Evolutionary conservation across 768 basidiomycete genomes (phyloP), one percentile per base, ranked within the genome.

Genomic region (Serendipita indica): DNA sequence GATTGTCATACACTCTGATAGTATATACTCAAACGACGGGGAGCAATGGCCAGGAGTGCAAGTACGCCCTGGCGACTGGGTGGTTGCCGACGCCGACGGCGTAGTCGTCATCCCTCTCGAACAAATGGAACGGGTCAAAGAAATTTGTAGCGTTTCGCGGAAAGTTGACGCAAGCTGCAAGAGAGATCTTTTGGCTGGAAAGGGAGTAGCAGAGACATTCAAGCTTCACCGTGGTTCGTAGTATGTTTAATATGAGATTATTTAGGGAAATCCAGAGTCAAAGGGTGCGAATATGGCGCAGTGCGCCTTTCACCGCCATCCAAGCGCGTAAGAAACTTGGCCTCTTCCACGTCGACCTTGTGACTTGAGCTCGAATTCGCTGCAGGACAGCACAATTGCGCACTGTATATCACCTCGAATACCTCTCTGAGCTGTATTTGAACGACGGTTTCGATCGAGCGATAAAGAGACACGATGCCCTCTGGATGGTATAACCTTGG

Each of bases 51-150:
- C 80, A 2, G 62, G 78, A 0, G 75, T 82, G 10, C 74, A 65
- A 2, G 75, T 94, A 3, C 66, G 78, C 16, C 84, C 91, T 1
- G 86, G 83, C 1, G 91, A 93, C 68, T 79, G 83, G 76, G 77
- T 94, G 49, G 68, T 92, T n/a, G 89, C 82, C 25, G 92, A 96
- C 68, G 77, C 81, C 59, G 87, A 96, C 67, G 91, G 93, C 1
- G 88, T 93, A 1, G 87, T 97, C 2, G 87, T 82, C 64, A 78
- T 94, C 27, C 83, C 89, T 1, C 70, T 67, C 33, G 72, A 69
- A 2, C 62, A 82, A 45, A 74, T 80, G 33, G 70, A 70, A 16
- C 67, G 77, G 59, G 88, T 89, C 0, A 63, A 81, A 3, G 74
- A 79, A 37, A 58, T 78, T 22, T 88, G 84, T n/a, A 62, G 65